Evolutionary conservation across 2,329 filamentous ascomycete species (phyloP).

Genomic region (Neofusicoccum laricinum): DNA sequence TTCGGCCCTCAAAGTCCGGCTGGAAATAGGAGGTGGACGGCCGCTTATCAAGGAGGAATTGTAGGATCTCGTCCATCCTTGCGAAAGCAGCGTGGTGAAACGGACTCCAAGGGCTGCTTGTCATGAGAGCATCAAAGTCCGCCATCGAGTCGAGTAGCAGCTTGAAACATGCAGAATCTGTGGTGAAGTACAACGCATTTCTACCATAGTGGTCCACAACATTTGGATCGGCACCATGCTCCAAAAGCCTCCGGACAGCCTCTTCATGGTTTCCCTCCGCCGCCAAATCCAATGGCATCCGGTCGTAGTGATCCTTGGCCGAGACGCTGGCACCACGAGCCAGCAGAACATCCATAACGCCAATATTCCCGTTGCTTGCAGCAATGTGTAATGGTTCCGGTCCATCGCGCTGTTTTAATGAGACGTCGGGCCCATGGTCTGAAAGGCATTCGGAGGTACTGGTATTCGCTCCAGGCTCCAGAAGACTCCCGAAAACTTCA

Average conservation of each 20-base stretch:
- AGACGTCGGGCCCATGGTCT: too few relatives aligned
- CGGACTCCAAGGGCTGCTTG: background rate
- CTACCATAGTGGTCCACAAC: too few relatives aligned
- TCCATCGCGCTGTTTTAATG: too few relatives aligned
- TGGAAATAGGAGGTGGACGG: background rate
- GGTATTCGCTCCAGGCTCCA: too few relatives aligned
- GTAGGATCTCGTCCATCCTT: background rate
- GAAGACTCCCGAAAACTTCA: too few relatives aligned
- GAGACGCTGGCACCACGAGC: too few relatives aligned
- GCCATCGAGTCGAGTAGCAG: background rate
- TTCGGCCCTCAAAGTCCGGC: background rate
- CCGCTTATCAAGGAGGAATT: background rate
- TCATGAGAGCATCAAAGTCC: background rate
- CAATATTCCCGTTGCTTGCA: too few relatives aligned
- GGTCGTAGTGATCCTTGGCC: background rate
- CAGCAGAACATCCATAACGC: too few relatives aligned
- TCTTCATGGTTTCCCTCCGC: background rate
- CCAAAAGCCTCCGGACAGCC: background rate
- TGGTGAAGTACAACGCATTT: background rate
- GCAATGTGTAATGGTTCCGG: too few relatives aligned
- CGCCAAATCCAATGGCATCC: background rate
- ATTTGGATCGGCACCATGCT: background rate
- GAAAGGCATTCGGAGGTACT: too few relatives aligned
- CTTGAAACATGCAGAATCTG: background rate
- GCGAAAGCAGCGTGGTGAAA: background rate